Evolutionary conservation across 768 basidiomycete species (phyloP).

Genomic region (Tephrocybe sp.): DNA sequence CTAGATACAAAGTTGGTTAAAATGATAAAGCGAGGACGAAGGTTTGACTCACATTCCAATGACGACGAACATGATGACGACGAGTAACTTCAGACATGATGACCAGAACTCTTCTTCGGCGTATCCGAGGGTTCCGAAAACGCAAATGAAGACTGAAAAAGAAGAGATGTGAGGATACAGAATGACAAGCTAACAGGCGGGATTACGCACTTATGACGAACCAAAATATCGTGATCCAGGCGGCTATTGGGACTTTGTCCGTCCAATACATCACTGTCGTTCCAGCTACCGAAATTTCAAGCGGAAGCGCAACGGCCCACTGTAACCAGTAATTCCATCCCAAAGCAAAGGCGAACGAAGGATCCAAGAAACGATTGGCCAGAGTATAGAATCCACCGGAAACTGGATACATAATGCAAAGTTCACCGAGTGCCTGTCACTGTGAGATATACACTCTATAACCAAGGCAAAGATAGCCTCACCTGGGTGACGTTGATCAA

Average conservation of each 20-base stretch:
- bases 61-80: constrained; percentile 44
- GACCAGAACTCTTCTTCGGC: constrained; percentile 51
- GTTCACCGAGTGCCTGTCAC: constrained; percentile 43
- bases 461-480: constrained; percentile 4
- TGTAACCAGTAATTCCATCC: constrained; percentile 49
- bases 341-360: constrained; percentile 46
- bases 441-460: not conserved
- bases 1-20: constrained; percentile 17
- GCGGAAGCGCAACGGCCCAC: constrained; percentile 42
- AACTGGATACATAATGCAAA: constrained; percentile 45
- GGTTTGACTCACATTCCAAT: constrained; percentile 36
- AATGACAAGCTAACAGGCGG: not conserved
- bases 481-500: constrained; percentile 47
- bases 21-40: not conserved
- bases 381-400: constrained; percentile 49
- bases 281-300: constrained; percentile 44
- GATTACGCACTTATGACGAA: constrained; percentile 30
- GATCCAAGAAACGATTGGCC: constrained; percentile 43
- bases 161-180: not conserved
- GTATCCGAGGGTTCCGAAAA: constrained; percentile 45
- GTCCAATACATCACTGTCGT: constrained; percentile 45
- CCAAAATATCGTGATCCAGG: constrained; percentile 45
- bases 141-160: constrained; percentile 31
- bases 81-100: constrained; percentile 43
- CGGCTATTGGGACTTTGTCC: constrained; percentile 34